Evolutionary conservation across 352 stramenopile species (phyloP).

Genomic region (Globisporangium apiculatum): DNA sequence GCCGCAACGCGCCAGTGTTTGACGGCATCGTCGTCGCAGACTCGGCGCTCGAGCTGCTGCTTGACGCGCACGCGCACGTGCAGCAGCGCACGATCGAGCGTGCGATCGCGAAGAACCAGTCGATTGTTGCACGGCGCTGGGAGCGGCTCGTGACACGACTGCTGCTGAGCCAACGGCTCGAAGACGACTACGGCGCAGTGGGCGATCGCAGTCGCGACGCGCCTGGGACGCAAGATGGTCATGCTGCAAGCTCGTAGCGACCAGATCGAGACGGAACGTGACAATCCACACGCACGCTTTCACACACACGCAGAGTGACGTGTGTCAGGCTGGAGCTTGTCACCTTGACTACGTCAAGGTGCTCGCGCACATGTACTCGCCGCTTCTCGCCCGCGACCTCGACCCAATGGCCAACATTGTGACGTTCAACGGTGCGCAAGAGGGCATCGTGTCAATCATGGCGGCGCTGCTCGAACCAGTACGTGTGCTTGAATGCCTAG

Average conservation of each 20-base stretch:
- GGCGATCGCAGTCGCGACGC: neutral
- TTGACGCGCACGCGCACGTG: conserved; percentile 59
- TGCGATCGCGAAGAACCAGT: conserved; percentile 57
- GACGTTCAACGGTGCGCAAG: conserved; percentile 85
- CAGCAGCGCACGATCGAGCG: conserved; percentile 69
- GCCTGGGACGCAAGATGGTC: no score
- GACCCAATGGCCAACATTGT: conserved; percentile 78
- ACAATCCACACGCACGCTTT: no score
- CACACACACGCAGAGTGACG: no score
- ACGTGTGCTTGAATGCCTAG: neutral
- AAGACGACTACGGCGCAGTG: conserved; percentile 67
- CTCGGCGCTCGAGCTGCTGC: conserved; percentile 30
- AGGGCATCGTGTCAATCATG: conserved; percentile 78
- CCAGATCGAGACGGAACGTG: no score
- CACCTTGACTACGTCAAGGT: conserved; percentile 73
- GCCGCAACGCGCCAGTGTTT: conserved; percentile 52
- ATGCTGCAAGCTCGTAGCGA: no score
- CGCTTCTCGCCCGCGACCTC: conserved; percentile 51
- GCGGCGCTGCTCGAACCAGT: conserved; percentile 67
- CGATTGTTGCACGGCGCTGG: conserved; percentile 55
- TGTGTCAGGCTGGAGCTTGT: no score
- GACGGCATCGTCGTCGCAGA: conserved; percentile 69
- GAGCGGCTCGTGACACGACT: conserved; percentile 54
- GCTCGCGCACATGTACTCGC: conserved; percentile 76
- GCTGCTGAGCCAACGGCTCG: conserved; percentile 60